phyloP scores from a whole-genome alignment of 2,329 filamentous ascomycete genomes.

The Ciborinia camelliae region DNA sequence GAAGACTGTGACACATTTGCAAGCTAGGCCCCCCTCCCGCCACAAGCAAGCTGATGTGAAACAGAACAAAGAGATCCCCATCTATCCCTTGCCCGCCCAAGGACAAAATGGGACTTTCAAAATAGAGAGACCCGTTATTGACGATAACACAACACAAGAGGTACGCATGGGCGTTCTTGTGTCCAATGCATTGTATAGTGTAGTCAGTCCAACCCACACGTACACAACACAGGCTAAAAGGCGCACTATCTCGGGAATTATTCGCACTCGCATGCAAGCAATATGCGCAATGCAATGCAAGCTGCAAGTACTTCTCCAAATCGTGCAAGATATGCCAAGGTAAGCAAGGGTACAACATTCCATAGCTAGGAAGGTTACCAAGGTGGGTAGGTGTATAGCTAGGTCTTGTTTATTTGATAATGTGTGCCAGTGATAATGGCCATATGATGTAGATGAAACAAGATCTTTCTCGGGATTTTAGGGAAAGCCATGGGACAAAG shows the following conservation, averaged over 20 bases:
- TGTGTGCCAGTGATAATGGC: constrained; percentile 9
- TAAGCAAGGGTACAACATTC: not conserved
- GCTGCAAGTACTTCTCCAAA: constrained; percentile 4
- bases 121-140: not conserved
- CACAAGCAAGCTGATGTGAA: not conserved
- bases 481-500: constrained; percentile 3
- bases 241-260: not conserved
- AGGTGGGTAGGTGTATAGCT: not conserved
- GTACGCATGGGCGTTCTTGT: constrained; percentile 17
- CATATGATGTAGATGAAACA: constrained; percentile 13
- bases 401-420: constrained; percentile 1
- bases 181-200: constrained; percentile 2
- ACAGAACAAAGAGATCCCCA: not conserved
- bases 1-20: not conserved
- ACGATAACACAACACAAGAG: not conserved
- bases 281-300: constrained; percentile 10
- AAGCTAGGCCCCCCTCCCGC: not conserved
- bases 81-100: not conserved
- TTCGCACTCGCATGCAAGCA: constrained; percentile 7
- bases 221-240: not conserved
- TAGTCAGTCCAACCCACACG: not conserved
- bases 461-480: not conserved
- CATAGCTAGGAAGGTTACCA: not conserved
- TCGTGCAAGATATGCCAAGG: constrained; percentile 15
- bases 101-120: not conserved